Percentiles rank a stretch among this genome's conserved stretches.
phyloP scores from a whole-genome alignment of 140 eudicot species.

The Senecio squalidus region DNA sequence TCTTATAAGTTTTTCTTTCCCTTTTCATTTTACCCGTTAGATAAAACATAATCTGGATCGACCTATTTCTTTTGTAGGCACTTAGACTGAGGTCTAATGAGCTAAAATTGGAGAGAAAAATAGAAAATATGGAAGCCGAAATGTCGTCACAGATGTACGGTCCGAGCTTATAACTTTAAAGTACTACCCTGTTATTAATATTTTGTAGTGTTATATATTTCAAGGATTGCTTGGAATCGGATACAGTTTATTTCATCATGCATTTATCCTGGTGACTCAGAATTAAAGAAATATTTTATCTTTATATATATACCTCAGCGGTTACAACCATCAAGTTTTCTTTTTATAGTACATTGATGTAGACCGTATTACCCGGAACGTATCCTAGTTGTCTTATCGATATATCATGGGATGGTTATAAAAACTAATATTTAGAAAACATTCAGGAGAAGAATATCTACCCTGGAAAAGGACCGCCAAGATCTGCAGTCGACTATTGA shows the following conservation, averaged over 20 bases:
- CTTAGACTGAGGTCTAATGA: constrained; percentile 93
- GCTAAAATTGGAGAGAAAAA: constrained; percentile 85
- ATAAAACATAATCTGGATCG: neutral
- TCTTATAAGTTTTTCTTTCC: neutral
- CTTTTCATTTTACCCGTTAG: too few relatives aligned
- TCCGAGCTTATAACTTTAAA: constrained; percentile 18
- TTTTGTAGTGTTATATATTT: neutral
- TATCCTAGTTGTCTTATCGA: neutral
- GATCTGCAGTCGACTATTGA: constrained; percentile 74
- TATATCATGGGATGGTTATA: constrained; percentile 7
- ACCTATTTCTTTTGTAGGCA: constrained; percentile 46
- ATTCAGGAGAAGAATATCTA: constrained; percentile 59
- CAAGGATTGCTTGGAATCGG: neutral
- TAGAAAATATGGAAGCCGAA: constrained; percentile 78
- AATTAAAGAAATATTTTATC: neutral
- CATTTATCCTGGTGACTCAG: neutral
- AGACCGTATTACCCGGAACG: neutral
- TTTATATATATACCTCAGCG: neutral
- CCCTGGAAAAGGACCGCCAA: constrained; percentile 84
- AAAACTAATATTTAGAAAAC: neutral
- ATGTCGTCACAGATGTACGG: constrained; percentile 71
- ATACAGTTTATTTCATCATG: neutral
- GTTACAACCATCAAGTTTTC: neutral
- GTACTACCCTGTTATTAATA: constrained; percentile 21
- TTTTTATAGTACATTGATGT: neutral